Percentiles rank a stretch among this genome's conserved stretches.
phyloP scores from a whole-genome alignment of 768 basidiomycete genomes.

The Xerocomellus amylosporus region DNA sequence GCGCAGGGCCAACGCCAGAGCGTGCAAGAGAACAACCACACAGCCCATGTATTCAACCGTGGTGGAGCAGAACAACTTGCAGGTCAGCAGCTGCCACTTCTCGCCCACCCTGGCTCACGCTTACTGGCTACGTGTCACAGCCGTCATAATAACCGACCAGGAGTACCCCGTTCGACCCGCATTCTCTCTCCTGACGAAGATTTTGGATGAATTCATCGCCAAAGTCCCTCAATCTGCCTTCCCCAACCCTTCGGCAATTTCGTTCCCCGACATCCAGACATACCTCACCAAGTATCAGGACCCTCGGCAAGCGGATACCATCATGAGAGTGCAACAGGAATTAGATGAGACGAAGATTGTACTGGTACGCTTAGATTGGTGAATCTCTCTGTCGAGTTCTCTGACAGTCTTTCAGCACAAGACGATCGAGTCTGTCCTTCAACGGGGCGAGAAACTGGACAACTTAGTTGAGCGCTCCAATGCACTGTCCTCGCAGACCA shows the following conservation, averaged over 20 bases:
- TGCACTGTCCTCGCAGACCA: conserved; percentile 82
- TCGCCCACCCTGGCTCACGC: neutral
- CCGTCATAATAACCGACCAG: conserved; percentile 88
- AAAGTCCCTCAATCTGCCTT: conserved; percentile 74
- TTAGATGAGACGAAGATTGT: conserved; percentile 99
- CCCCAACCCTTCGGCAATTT: conserved; percentile 62
- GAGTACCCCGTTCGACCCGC: conserved; percentile 97
- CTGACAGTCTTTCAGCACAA: conserved; percentile 68
- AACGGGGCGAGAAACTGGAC: conserved; percentile 95
- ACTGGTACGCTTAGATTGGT: conserved; percentile 53
- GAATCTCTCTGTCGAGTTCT: neutral
- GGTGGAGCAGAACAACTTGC: conserved; percentile 83
- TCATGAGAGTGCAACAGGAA: conserved; percentile 98
- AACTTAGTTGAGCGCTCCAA: conserved; percentile 93
- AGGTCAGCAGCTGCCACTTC: conserved; percentile 45
- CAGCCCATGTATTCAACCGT: conserved; percentile 90
- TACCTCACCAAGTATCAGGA: conserved; percentile 95
- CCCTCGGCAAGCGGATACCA: conserved; percentile 93
- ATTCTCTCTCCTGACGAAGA: conserved; percentile 89
- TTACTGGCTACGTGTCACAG: conserved; percentile 39
- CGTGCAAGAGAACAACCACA: conserved; percentile 90
- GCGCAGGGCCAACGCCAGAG: conserved; percentile 86
- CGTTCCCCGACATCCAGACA: conserved; percentile 69
- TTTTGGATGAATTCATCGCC: conserved; percentile 87
- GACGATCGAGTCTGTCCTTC: conserved; percentile 95